Base-by-base conservation (phyloP, 1,284 basidiomycete genomes). In the Ustilago shanxiensis region DNA sequence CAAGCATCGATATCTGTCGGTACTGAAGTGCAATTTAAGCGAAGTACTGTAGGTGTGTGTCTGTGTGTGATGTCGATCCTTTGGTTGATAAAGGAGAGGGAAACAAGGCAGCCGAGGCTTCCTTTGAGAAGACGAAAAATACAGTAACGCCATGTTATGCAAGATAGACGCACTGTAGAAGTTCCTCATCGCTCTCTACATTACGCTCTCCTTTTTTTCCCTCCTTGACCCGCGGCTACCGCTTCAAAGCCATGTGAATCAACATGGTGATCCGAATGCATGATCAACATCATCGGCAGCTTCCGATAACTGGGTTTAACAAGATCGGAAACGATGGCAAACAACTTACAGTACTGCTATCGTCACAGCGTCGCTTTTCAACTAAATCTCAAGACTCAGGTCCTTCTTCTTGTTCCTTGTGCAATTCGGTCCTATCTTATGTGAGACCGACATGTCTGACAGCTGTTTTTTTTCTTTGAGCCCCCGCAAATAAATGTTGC, bases 121-220 rank as follows among this genome's bases (percentile, higher is more conserved):
- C 8, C 35, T 10, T 16, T 50, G 59, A 53, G 41, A 37, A 60
- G 51, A 62, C 18, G 14, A 16, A n/a, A 50, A 28, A 44, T n/a
- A n/a, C n/a, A n/a, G n/a, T 60, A 22, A 64, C 47, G 57, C 57
- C 10, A 41, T 22, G 13, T 31, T 39, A 53, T 64, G 47, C 61
- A 59, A 31, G 11, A 24, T 39, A 28, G 28, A 72, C 49, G 69
- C 69, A 63, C 16, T 31, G 69, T 72, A 72, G 63, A 72, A 66
- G 69, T 72, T 72, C 29, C 59, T 53, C 39, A 24, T 14, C 16
- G 26, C 26, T 29, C 20, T 37, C 37, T 35, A 28, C 39, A 5
- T 54, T 45, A 7, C 37, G 10, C 54, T 31, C 16, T 41, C 24
- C 24, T 31, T 39, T 20, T 29, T 53, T 20, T n/a, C n/a, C n/a